phyloP scores from a whole-genome alignment of 768 basidiomycete genomes.

The Russula sp. region DNA sequence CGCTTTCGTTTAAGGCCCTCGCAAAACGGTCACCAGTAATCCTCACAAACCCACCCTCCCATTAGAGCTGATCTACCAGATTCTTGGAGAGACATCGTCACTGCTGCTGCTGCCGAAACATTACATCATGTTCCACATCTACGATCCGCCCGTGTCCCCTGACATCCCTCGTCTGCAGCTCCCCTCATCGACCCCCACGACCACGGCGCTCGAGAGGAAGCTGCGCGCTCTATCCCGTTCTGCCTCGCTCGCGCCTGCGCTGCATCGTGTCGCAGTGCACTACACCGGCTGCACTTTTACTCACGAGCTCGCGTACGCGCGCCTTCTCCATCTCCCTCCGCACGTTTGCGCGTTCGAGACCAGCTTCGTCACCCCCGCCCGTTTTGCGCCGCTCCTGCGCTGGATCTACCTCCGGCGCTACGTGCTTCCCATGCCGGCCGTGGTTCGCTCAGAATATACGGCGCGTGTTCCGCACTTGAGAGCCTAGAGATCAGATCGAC shows the following conservation, averaged over 20 bases:
- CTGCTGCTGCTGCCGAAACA: too few relatives aligned
- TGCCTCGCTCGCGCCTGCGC: too few relatives aligned
- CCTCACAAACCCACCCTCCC: too few relatives aligned
- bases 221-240: too few relatives aligned
- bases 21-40: background rate
- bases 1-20: background rate
- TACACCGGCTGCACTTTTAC: constrained; percentile 32
- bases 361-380: constrained; percentile 24
- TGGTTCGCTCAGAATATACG: constrained; percentile 24
- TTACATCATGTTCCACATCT: too few relatives aligned
- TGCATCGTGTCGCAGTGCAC: too few relatives aligned
- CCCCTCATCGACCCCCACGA: too few relatives aligned
- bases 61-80: too few relatives aligned
- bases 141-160: too few relatives aligned
- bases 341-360: constrained; percentile 32
- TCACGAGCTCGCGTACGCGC: constrained; percentile 30
- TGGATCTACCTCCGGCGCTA: constrained; percentile 14
- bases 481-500: constrained; percentile 20
- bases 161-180: too few relatives aligned
- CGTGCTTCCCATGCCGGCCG: constrained; percentile 20
- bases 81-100: too few relatives aligned
- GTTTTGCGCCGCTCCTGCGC: constrained; percentile 20
- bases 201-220: too few relatives aligned
- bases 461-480: constrained; percentile 24
- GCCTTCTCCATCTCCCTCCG: constrained; percentile 28